A percentile compares a stretch with the other conserved stretches of the same genome.
These are phyloP conservation scores for Durio zibethinus DNA, from an alignment of 345 rosid genomes.

Conservation along the genomic window DNA sequence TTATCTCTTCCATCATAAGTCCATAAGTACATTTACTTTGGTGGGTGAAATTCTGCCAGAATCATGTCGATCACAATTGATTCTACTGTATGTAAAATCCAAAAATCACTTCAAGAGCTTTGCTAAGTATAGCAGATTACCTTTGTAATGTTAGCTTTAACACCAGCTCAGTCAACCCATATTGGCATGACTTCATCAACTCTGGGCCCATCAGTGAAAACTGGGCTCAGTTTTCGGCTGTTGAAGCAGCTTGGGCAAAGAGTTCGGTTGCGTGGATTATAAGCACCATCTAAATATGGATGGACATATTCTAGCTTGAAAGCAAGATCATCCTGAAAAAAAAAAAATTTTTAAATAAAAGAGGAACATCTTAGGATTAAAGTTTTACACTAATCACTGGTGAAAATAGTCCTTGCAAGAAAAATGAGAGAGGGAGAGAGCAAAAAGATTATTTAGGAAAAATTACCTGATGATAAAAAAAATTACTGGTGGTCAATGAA, in stretches of 20 bases:
- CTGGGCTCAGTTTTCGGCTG: constrained; percentile 95
- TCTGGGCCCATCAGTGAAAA: constrained; percentile 97
- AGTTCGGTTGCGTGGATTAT: constrained; percentile 78
- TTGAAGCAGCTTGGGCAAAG: constrained; percentile 86
- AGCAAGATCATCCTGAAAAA: constrained; percentile 87
- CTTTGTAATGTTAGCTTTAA: constrained; percentile 94
- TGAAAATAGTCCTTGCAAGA: neutral
- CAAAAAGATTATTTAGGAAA: neutral
- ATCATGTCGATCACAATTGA: constrained; percentile 9
- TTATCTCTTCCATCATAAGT: constrained; percentile 97
- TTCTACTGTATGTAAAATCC: neutral
- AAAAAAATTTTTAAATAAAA: constrained; percentile 18
- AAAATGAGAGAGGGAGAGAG: neutral
- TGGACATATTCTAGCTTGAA: constrained; percentile 98
- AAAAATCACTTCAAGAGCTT: neutral
- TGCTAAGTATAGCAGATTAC: constrained; percentile 35
- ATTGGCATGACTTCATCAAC: constrained; percentile 98
- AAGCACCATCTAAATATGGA: constrained; percentile 89
- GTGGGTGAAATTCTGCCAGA: constrained; percentile 83
- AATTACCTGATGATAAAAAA: constrained; percentile 84
- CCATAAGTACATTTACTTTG: constrained; percentile 99
- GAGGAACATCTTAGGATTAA: neutral
- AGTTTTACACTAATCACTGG: neutral
- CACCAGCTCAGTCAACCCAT: constrained; percentile 98
- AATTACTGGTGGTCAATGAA: constrained; percentile 94